Evolutionary conservation across 2,329 filamentous ascomycete species (phyloP), one percentile per base, ranked within the genome.

Genomic region (Nectriaceae sp.): DNA sequence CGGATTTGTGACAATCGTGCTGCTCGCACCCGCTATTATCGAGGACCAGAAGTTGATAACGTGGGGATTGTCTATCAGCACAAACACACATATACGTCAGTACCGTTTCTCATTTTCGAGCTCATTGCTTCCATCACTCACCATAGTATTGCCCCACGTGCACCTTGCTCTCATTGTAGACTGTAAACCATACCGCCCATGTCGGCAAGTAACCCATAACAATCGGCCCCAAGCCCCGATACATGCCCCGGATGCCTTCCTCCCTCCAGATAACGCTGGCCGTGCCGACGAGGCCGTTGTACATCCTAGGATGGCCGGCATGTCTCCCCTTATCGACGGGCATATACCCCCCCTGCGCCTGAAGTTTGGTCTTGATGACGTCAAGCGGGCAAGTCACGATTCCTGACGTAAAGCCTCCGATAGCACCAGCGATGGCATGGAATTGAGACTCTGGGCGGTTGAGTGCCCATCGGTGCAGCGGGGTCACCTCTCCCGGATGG

Each of bases 281-380:
- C 0, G 93, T 97, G 37, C 94, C 94, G 8, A 95, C 65, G 63
- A 99, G 80, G 5, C 94, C 94, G 54, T 87, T 85, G 68, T 99
- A 99, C 42, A 94, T 74, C 77, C 74, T 76, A 19, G 74, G 70
- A 50, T 79, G 77, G 21, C 74, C 75, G 21, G 73, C 75, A 66
- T 75, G 75, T 45, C 68, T 68, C 51, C 70, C 76, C 55, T 75
- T 74, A 60, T 73, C 78, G 65, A 70, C 70, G 57, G 73, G 79
- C 58, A 70, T 59, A 70, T 96, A 95, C 18, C 90, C 89, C 55
- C 93, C 93, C 69, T 97, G 94, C 5, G 92, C 93, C 70, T 99
- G 94, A 52, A 99, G 74, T 71, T 97, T 97, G 38, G 94, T 99
- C 76, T 99, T 99, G 72, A 99, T 97, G 54, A 99, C 94, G 76